Base-by-base conservation (phyloP, 1,284 basidiomycete species). In the Veloboletus limbatus region DNA sequence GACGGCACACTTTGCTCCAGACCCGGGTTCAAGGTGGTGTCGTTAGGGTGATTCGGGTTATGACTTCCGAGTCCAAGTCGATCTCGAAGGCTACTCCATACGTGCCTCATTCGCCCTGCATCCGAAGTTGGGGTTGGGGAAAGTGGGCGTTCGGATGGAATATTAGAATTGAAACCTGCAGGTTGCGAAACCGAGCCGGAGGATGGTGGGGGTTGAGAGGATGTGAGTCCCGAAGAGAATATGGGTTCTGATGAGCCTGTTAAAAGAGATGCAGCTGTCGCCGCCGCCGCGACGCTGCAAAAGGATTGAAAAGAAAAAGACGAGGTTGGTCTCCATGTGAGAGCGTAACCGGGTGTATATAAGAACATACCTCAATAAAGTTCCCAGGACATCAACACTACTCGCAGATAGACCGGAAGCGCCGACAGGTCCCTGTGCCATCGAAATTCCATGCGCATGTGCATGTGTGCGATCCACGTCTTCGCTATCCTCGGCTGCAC, bases 341-440 rank as follows among this genome's bases (percentile, higher is more conserved):
- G 17, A 17, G 18, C 6, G 25, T 20, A 28, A 27, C 8, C 4
- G 40, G 2, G 5, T 8, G 4, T 17, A 36, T 28, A n/a, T 24
- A 42, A 39, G 40, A 18, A 46, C 74, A 37, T 55, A 85, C 84
- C 85, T 88, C 21, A 88, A 68, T n/a, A 88, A 62, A n/a, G 85
- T 86, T 20, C 85, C 85, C 22, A 88, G 68, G n/a, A 88, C 84
- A 56, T 88, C 85, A 27, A 88, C 83, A 57, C 85, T 88, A 31
- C 79, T 84, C 0, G 82, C 79, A 1, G 84, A 86, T 16, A 85
- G 58, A 11, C 63, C 57, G 6, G 62, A 55, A 41, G 56, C 37
- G 42, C 60, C 51, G 30, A 53, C 31, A 20, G 62, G 47, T 40
- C 61, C 56, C 21, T 65, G 58, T 24, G 59, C 36, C 39, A 57